Evolutionary conservation across 2,329 filamentous ascomycete species (phyloP).

Genomic region (Colletotrichum higginsianum): DNA sequence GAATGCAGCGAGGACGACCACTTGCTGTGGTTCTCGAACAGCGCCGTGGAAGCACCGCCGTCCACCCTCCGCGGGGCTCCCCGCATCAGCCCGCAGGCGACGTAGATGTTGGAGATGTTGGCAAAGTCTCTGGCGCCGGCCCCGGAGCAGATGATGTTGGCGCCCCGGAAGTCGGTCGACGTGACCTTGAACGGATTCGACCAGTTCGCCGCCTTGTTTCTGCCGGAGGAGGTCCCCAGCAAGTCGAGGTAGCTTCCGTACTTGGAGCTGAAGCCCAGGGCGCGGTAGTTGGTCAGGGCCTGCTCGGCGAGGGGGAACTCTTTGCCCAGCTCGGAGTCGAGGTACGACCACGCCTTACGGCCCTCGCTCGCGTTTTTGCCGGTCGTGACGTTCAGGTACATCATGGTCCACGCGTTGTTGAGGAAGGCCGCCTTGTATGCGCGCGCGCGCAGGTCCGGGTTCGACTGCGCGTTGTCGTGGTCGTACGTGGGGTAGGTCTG

Average conservation of each 20-base stretch:
- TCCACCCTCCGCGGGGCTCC: constrained; percentile 56
- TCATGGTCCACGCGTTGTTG: constrained; percentile 57
- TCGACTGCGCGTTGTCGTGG: constrained; percentile 49
- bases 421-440: constrained; percentile 62
- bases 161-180: background rate
- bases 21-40: constrained; percentile 56
- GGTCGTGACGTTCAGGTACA: constrained; percentile 57
- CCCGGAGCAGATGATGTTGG: constrained; percentile 49
- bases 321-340: constrained; percentile 55
- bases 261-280: constrained; percentile 4
- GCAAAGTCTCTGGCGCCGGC: constrained; percentile 49
- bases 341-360: constrained; percentile 50
- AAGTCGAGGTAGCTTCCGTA: constrained; percentile 32
- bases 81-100: constrained; percentile 57
- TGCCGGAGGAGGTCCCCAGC: background rate
- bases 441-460: constrained; percentile 54
- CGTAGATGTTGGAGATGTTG: constrained; percentile 59
- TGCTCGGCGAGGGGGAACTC: constrained; percentile 48
- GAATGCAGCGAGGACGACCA: constrained; percentile 61
- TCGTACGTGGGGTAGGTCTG: constrained; percentile 51
- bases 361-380: constrained; percentile 36
- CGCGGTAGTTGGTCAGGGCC: constrained; percentile 5
- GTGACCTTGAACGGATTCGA: constrained; percentile 19
- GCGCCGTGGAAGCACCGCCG: constrained; percentile 47
- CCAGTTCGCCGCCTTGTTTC: background rate